Conservation (phyloP, 2,329 filamentous ascomycete genomes). For the Penicillium concentricum region DNA sequence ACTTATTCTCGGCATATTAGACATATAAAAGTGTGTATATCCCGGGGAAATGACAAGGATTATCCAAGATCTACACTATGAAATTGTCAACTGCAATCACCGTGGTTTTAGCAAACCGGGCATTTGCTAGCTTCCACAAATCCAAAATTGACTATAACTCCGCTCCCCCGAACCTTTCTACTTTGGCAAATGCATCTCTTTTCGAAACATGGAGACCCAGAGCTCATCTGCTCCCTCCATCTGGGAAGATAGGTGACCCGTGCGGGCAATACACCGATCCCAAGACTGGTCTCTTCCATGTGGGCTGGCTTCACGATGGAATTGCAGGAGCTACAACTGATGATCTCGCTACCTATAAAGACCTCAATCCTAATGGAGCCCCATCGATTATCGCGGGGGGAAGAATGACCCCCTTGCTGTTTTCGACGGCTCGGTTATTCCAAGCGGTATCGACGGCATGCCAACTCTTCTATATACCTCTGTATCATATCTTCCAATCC, state of each 20-base stretch:
- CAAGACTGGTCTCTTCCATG: constrained; percentile 19
- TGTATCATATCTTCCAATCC: constrained; percentile 47
- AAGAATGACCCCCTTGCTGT: constrained; percentile 19
- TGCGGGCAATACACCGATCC: constrained; percentile 21
- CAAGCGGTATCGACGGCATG: constrained; percentile 39
- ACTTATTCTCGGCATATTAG: neutral
- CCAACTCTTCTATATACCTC: constrained; percentile 51
- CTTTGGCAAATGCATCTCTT: constrained; percentile 12
- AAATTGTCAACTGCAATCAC: neutral
- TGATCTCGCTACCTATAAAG: constrained; percentile 16
- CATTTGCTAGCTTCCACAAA: neutral
- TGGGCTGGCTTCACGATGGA: constrained; percentile 19
- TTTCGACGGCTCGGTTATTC: constrained; percentile 21
- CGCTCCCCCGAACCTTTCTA: constrained; percentile 16
- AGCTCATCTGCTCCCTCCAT: constrained; percentile 17
- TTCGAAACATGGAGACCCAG: constrained; percentile 21
- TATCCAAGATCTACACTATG: neutral
- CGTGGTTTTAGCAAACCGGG: neutral
- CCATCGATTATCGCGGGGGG: constrained; percentile 15
- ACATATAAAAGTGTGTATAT: neutral
- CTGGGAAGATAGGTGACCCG: constrained; percentile 19
- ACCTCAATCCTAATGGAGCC: constrained; percentile 13
- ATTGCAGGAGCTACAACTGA: constrained; percentile 17
- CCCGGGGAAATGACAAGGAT: neutral
- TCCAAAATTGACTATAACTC: constrained; percentile 8